Conservation (phyloP, 2,329 filamentous ascomycete species). For the Penicillium hesseltinei region DNA sequence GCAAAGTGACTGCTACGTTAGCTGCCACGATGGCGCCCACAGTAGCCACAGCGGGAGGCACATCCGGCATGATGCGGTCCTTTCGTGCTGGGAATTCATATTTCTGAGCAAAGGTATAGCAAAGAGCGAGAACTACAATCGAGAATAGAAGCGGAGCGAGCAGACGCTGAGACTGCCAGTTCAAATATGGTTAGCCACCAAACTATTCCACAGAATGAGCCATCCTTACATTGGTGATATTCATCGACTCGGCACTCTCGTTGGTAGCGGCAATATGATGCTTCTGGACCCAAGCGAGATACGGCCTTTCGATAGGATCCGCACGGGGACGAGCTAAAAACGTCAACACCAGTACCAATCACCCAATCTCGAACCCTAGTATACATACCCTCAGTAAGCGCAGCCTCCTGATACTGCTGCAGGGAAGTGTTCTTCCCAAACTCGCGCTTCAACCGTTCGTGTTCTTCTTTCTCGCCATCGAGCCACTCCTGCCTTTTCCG, state of each 20-base stretch:
- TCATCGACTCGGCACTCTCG: slow-evolving; percentile 32
- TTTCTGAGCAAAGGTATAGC: slow-evolving; percentile 46
- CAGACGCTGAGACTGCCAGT: slow-evolving; percentile 44
- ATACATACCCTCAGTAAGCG: slow-evolving; percentile 36
- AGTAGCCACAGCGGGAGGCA: slow-evolving; percentile 53
- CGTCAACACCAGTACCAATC: slow-evolving; percentile 11
- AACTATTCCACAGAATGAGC: neutral
- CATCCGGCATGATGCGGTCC: slow-evolving; percentile 51
- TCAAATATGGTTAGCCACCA: neutral
- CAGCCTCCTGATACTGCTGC: slow-evolving; percentile 36
- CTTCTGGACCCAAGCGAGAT: slow-evolving; percentile 45
- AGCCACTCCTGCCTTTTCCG: slow-evolving; percentile 53
- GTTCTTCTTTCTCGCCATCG: slow-evolving; percentile 48
- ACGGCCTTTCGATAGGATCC: slow-evolving; percentile 39
- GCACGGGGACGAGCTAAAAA: slow-evolving; percentile 39
- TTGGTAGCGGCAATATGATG: slow-evolving; percentile 41
- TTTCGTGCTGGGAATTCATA: slow-evolving; percentile 50
- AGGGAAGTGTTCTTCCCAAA: slow-evolving; percentile 37
- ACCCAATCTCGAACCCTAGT: neutral
- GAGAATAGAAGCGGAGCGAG: slow-evolving; percentile 45
- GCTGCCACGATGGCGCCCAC: slow-evolving; percentile 50
- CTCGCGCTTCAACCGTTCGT: slow-evolving; percentile 32
- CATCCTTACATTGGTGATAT: slow-evolving; percentile 37
- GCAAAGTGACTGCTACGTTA: slow-evolving; percentile 51
- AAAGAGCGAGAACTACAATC: slow-evolving; percentile 40